Evolutionary conservation across 176 grass and related monocot genomes (phyloP), one percentile per base, ranked within the genome.

Genomic region (Tillandsia leiboldiana): DNA sequence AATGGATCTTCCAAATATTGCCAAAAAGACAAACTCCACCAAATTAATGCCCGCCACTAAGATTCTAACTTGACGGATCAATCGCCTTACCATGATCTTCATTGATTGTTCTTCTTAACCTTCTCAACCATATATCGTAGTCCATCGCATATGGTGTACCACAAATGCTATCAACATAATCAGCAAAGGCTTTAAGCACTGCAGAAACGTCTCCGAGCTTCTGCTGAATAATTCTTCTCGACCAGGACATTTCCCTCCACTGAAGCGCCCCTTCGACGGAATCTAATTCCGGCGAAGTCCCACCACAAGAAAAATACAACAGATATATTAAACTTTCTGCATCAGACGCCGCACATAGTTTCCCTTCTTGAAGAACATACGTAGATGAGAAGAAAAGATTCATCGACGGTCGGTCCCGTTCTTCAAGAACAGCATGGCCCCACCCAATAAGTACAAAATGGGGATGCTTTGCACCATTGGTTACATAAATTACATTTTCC

Each of bases 121-220:
- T 84, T 81, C 84, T 89, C 72, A 97, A 87, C 93, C 93, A 97
- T 73, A 97, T 97, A 10, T 97, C 89, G 65, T 97, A 97, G 78
- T 97, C 83, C 77, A 97, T 97, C 3, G 79, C 76, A 68, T 97
- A 97, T 10, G 93, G 89, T 3, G 88, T 96, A n/a, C 93, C 89
- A 12, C 93, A 97, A 48, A 97, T 79, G 69, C 89, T 97, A 77
- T 99, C 94, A 51, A 90, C 94, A 82, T 99, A 99, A 88, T 99
- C 94, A 8, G 87, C 89, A 78, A 93, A 99, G 15, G 94, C 94
- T 86, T 99, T 99, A 70, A 99, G 66, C 66, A 92, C 94, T 29
- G 89, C 94, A 75, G 94, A 90, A 42, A 90, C 66, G 15, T 86
- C 94, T 8, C 89, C 94, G 26, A 99, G 72, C 72, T 83, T 93